Base-by-base conservation (phyloP, 495 filamentous ascomycete species). In the Bryoglossum gracile region DNA sequence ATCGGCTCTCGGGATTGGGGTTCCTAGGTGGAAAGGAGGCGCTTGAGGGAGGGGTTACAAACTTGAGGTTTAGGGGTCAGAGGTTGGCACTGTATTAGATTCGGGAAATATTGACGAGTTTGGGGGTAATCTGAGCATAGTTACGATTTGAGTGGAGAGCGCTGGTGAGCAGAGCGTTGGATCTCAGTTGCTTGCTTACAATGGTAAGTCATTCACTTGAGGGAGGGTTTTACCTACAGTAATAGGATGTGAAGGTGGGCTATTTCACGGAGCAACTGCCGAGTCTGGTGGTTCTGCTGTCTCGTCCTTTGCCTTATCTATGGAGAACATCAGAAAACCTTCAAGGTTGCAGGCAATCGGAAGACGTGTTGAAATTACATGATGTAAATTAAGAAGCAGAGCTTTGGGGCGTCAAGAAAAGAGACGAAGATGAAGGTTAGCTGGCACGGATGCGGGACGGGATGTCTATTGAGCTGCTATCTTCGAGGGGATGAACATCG, bases 31-130 rank as follows among this genome's bases (percentile, higher is more conserved):
- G 65, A 9, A 52, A 68, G 14, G 65, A 69, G 49, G 62, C 68
- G 10, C 28, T 58, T 0, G 51, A 54, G 14, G 67, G 54, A 9
- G 77, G 78, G 0, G 66, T 70, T 40, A 69, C 73, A 8, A 84
- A 84, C 49, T 60, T 82, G 10, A 78, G 76, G 17, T 62, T 81
- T 5, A 58, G 69, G 24, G 80, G 83, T 51, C 79, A 83, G 51
- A 63, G 79, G 16, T 59, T 81, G n/a, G 78, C 76, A 0, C 59
- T 84, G 26, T 71, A 78, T 18, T 84, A 80, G 81, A 60, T 83
- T 3, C 65, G 73, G 30, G 73, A 78, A 76, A 80, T 34, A 81
- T 82, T 43, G 67, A 48, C 2, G 62, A 66, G 5, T 80, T 81
- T 55, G 70, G 74, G 8, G 74, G 78, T 1, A 60, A 67, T 46